Base-by-base conservation (phyloP, 805 yeast species). In the Wickerhamomyces sydowiorum region DNA sequence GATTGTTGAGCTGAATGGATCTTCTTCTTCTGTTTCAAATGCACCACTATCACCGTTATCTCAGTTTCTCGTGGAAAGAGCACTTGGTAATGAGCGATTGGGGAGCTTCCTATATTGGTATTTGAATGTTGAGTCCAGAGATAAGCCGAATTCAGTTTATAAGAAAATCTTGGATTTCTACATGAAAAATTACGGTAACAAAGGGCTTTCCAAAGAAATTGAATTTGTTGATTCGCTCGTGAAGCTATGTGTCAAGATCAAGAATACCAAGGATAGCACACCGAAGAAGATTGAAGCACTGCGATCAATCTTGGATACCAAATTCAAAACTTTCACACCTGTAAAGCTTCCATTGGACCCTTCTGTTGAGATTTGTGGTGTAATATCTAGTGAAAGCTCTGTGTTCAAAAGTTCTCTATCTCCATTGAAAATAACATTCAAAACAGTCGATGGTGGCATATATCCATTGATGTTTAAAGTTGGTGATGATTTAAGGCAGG, bases 401-500 rank as follows among this genome's bases (percentile, higher is more conserved):
- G 97, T 93, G 5, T 93, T 93, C 67, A 95, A 93, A 60, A 83
- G 95, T 46, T 86, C 96, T 21, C 69, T 93, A 56, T 80, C 91
- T 7, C 99, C 99, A 1, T 67, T 93, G 41, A 88, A 89, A 57
- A 73, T 93, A 36, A 76, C 88, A 0, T 82, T 93, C 59, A 80
- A 75, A 51, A 82, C 93, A 1, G 59, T 56, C 2, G 63, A 64
- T 9, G 76, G 73, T 2, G 63, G 59, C 0, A 67, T 64, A 40
- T 93, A 88, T 60, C 80, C 95, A 6, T 66, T 93, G 29, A 91
- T 93, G 84, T 91, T 88, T 65, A 93, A 93, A 61, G 85, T 86
- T 39, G 99, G 99, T 13, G 99, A 69, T 61, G 99, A 93, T 59
- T 69, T 93, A 39, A 71, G 98, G 45, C 99, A 93, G 61, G 99